Evolutionary conservation across 139 green algal genomes (phyloP).

Genomic region (Desmodesmus armatus): DNA sequence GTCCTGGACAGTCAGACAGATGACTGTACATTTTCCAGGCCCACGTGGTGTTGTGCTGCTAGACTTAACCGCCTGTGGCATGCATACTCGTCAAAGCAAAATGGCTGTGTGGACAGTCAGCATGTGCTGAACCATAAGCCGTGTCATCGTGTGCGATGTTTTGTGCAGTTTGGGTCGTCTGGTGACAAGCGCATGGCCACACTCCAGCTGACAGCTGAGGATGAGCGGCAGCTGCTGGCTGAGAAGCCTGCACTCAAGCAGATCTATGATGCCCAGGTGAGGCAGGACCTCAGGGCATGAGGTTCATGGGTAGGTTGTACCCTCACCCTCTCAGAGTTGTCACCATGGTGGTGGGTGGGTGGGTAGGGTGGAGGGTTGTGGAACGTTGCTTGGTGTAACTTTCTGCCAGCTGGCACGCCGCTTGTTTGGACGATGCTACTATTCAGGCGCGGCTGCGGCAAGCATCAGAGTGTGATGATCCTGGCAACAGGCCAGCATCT

Average conservation of each 20-base stretch:
- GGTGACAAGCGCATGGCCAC: neutral
- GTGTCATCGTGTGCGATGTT: neutral
- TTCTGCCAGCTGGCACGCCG: too few relatives aligned
- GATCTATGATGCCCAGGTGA: constrained; percentile 32
- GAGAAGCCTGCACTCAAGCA: constrained; percentile 20
- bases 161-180: neutral
- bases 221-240: constrained; percentile 40
- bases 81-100: neutral
- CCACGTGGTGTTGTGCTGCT: neutral
- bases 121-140: neutral
- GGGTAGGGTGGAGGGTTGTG: too few relatives aligned
- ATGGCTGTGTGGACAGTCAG: neutral
- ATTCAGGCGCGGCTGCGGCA: too few relatives aligned
- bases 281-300: neutral
- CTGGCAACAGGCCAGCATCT: too few relatives aligned
- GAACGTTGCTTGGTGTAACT: too few relatives aligned
- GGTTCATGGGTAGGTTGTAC: too few relatives aligned
- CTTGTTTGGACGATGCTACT: too few relatives aligned
- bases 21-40: neutral
- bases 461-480: too few relatives aligned
- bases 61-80: neutral
- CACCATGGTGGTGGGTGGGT: too few relatives aligned
- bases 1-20: too few relatives aligned
- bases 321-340: too few relatives aligned
- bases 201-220: constrained; percentile 17